phyloP scores from a whole-genome alignment of 306 rosid genomes.

The Medicago lupulina region DNA sequence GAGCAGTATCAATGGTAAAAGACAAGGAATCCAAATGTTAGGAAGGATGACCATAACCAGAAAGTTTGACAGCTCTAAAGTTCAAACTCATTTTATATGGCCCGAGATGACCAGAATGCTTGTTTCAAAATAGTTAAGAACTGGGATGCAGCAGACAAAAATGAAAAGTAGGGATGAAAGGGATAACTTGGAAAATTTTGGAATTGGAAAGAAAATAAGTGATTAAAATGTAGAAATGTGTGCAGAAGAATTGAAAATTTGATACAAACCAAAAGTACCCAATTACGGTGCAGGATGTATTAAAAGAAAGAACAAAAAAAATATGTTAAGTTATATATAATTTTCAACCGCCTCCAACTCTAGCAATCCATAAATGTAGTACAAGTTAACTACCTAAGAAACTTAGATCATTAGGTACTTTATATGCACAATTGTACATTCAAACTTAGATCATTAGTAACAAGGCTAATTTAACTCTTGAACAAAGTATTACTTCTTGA shows the following conservation, averaged over 20 bases:
- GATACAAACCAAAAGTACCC: not conserved
- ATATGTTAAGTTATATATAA: not conserved
- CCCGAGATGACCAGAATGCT: not conserved
- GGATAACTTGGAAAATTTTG: not conserved
- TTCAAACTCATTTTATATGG: not conserved
- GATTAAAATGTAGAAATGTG: slow-evolving; percentile 1
- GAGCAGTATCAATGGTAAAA: not conserved
- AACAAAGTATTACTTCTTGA: not conserved
- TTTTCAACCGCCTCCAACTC: not conserved
- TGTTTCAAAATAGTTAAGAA: slow-evolving; percentile 8
- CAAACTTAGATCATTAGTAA: not conserved
- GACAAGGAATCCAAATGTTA: not conserved
- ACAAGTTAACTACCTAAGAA: slow-evolving; percentile 1
- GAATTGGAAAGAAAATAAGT: not conserved
- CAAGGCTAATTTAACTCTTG: not conserved
- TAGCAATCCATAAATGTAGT: not conserved
- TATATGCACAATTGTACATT: not conserved
- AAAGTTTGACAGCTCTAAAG: slow-evolving; percentile 11
- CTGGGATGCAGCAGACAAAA: not conserved
- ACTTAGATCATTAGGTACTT: not conserved
- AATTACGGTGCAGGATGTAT: not conserved
- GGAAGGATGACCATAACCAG: not conserved
- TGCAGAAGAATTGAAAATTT: not conserved
- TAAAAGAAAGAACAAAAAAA: not conserved
- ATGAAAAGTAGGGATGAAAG: slow-evolving; percentile 10